Conservation (phyloP, 2,329 filamentous ascomycete genomes). For the Trichophaea hybrida region DNA sequence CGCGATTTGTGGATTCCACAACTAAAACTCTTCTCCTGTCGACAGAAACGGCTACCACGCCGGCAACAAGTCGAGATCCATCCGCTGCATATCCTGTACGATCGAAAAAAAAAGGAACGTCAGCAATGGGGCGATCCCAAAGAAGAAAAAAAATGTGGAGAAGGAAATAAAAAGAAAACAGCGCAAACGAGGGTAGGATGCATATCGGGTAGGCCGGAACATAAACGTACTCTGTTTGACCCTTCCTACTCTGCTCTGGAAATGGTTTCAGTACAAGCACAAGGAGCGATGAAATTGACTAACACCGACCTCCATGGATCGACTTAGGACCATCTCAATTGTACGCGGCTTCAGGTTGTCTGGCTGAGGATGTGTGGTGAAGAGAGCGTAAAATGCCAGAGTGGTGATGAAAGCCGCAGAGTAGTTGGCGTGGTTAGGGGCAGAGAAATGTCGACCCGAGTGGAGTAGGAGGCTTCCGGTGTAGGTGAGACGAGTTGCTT, state of each 20-base stretch:
- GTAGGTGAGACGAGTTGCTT: too few relatives aligned
- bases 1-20: slow-evolving; percentile 80
- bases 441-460: too few relatives aligned
- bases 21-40: slow-evolving; percentile 82
- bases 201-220: not conserved
- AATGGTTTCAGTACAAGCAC: slow-evolving; percentile 21
- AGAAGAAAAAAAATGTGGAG: not conserved
- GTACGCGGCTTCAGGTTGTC: not conserved
- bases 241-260: slow-evolving; percentile 56
- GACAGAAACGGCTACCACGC: slow-evolving; percentile 73
- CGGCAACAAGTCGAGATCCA: slow-evolving; percentile 88
- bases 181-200: not conserved
- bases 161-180: not conserved
- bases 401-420: too few relatives aligned
- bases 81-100: slow-evolving; percentile 70
- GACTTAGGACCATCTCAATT: slow-evolving; percentile 17
- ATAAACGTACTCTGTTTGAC: slow-evolving; percentile 62
- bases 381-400: too few relatives aligned
- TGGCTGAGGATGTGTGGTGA: too few relatives aligned
- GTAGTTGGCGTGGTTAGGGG: too few relatives aligned
- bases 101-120: slow-evolving; percentile 10
- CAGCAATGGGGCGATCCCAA: not conserved
- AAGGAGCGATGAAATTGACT: slow-evolving; percentile 14
- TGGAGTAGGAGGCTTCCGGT: too few relatives aligned
- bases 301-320: slow-evolving; percentile 24